Base-by-base conservation (phyloP, 345 rosid species). In the Salix koriyanagi region DNA sequence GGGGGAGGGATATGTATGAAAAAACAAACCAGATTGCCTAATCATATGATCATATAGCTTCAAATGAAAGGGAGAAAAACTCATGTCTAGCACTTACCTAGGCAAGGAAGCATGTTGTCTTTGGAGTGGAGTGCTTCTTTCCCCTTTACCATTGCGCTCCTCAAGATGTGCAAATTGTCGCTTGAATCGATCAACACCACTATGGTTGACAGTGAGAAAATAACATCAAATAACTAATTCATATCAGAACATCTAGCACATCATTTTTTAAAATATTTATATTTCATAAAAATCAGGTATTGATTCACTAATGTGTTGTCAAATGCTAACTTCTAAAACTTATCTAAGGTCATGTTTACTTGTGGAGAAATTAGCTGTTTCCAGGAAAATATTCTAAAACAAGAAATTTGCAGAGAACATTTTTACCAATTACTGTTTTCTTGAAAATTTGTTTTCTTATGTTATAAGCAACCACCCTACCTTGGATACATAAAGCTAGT, bases 171-270 rank as follows among this genome's bases (percentile, higher is more conserved):
- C 99, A 86, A 96, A 96, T 81, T 96, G 99, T 79, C 97, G 83
- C 90, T 93, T 96, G 85, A 96, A 96, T 70, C 98, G 96, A 86
- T 96, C 99, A 64, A 93, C 99, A 56, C 99, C 99, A 82, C 99
- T 96, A 78, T 16, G 79, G 44, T 73, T 79, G 61, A 83, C 52
- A 75, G 61, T 50, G 58, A 62, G 37, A 73, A 71, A 65, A 60
- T 46, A 26, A 66, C 7, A 67, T 41, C 12, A 41, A 23, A 32
- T 60, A 9, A 60, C 42, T 23, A 56, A 10, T 39, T 68, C 44
- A 61, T 41, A 39, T 37, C 69, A 72, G 18, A 74, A 72, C 28
- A 65, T 6, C 67, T 3, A 25, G 48, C 66, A 58, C 21, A 7
- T 8, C 19, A 58, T 21, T 72, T 65, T 34, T n/a, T 14, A 18